Evolutionary conservation across 768 basidiomycete genomes (phyloP).

Genomic region (Leccinellum luteum): DNA sequence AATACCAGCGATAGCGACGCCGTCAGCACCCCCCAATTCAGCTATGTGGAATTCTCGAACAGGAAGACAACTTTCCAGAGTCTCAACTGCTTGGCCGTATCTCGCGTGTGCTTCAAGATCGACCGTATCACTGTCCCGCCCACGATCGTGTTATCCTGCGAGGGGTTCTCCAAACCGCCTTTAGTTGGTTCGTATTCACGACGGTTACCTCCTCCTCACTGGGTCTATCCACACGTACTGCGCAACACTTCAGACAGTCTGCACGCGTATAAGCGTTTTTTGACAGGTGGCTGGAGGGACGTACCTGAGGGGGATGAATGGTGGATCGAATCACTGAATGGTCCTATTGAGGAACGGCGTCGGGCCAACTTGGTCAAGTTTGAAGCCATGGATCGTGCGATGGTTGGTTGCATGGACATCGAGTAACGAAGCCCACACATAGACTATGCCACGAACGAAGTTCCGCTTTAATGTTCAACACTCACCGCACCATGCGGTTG

Average conservation of each 20-base stretch:
- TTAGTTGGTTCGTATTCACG: slow-evolving; percentile 10
- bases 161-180: slow-evolving; percentile 44
- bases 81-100: slow-evolving; percentile 48
- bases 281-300: slow-evolving; percentile 59
- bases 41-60: neutral
- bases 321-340: slow-evolving; percentile 59
- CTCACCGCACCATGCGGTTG: neutral
- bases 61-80: slow-evolving; percentile 50
- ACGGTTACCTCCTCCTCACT: slow-evolving; percentile 12
- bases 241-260: slow-evolving; percentile 11
- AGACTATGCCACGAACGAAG: neutral
- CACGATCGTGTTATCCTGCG: slow-evolving; percentile 51
- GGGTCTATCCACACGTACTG: slow-evolving; percentile 6
- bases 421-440: neutral
- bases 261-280: slow-evolving; percentile 41
- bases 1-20: neutral
- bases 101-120: slow-evolving; percentile 63
- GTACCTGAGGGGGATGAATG: slow-evolving; percentile 55
- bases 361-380: slow-evolving; percentile 10
- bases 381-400: slow-evolving; percentile 2
- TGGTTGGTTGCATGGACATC: slow-evolving; percentile 3
- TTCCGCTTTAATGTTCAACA: neutral
- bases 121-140: slow-evolving; percentile 73
- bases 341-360: slow-evolving; percentile 37
- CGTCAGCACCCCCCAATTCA: neutral